These are phyloP conservation scores for Aspergillus luchuensis DNA, from an alignment of 2,329 filamentous ascomycete species.

Conservation along the genomic window DNA sequence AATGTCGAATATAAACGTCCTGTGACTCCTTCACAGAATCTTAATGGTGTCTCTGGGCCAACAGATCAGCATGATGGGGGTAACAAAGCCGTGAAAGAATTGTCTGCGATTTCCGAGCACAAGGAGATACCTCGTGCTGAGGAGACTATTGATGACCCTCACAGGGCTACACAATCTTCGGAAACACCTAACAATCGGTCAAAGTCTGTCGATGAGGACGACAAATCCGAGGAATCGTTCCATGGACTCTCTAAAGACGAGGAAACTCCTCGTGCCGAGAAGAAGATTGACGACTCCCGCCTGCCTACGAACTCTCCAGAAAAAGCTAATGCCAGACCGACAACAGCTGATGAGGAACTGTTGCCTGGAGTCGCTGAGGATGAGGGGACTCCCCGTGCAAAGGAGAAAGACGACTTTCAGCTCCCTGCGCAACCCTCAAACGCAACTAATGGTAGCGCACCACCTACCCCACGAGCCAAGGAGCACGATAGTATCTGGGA, in stretches of 20 bases:
- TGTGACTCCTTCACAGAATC: neutral
- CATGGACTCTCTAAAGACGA: no score
- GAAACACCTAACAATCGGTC: neutral
- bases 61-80: neutral
- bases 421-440: neutral
- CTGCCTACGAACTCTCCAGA: no score
- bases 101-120: neutral
- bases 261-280: no score
- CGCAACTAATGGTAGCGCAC: constrained; percentile 8
- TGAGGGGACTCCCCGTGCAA: constrained; percentile 5
- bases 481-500: constrained; percentile 29
- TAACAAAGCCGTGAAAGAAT: neutral
- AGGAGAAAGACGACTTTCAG: neutral
- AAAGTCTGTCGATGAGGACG: neutral
- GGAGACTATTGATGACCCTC: neutral
- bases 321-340: no score
- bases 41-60: neutral
- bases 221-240: no score
- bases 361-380: neutral
- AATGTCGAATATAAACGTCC: neutral
- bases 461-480: constrained; percentile 19
- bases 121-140: neutral
- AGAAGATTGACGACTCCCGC: no score
- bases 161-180: neutral
- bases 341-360: neutral